These are phyloP conservation scores for Citrus reticulata DNA, from an alignment of 345 rosid species.

Conservation along the genomic window DNA sequence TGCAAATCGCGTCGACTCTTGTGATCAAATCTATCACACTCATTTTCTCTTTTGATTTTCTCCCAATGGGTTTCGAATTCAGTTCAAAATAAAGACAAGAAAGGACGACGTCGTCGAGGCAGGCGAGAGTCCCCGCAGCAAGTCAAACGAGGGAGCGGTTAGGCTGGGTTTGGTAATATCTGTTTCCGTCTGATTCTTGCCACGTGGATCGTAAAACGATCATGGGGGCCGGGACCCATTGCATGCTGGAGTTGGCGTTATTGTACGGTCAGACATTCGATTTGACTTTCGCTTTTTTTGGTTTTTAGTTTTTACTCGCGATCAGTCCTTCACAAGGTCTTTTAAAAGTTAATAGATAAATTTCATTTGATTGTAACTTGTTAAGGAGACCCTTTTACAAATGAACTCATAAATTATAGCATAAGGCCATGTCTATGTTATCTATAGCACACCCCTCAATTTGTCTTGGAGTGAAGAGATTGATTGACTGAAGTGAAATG, in stretches of 20 bases:
- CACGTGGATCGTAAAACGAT: background rate
- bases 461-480: no score
- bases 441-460: no score
- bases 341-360: no score
- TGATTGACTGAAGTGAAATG: no score
- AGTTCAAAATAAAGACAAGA: background rate
- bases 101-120: background rate
- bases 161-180: background rate
- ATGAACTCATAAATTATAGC: no score
- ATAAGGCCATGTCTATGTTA: no score
- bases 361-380: no score
- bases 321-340: background rate
- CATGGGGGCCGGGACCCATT: background rate
- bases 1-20: conserved; percentile 59
- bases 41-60: conserved; percentile 17
- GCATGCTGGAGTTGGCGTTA: background rate
- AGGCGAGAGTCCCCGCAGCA: background rate
- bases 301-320: background rate
- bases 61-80: background rate
- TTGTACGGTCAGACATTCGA: background rate
- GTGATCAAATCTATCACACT: conserved; percentile 55
- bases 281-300: background rate
- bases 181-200: conserved; percentile 11
- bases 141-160: background rate
- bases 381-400: no score